Base-by-base conservation (phyloP, 208 protist species). In the Acanthamoeba healyi region DNA sequence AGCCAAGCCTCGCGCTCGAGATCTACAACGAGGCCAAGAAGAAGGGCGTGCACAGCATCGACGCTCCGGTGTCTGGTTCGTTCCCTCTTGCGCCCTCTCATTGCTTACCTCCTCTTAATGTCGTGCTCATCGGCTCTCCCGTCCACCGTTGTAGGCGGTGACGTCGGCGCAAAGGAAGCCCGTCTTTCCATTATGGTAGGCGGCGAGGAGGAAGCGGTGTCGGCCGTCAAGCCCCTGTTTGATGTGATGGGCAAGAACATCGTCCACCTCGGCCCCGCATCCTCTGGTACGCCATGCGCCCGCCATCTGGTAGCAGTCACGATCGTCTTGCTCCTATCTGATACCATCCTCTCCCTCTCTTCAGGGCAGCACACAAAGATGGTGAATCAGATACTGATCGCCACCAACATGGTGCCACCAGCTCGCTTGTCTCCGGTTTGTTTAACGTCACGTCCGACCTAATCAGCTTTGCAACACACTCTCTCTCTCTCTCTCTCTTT, bases 311-410 rank as follows among this genome's bases (percentile, higher is more conserved):
- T n/a, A n/a, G n/a, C n/a, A n/a, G n/a, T n/a, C n/a, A n/a, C n/a
- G n/a, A n/a, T n/a, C n/a, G n/a, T n/a, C n/a, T n/a, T n/a, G n/a
- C n/a, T n/a, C n/a, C n/a, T n/a, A n/a, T n/a, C n/a, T n/a, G n/a
- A n/a, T n/a, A n/a, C n/a, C n/a, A n/a, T n/a, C n/a, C n/a, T n/a
- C n/a, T n/a, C n/a, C n/a, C n/a, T n/a, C n/a, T n/a, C n/a, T n/a
- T n/a, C n/a, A n/a, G n/a, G n/a, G n/a, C 98, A 99, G 97, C 98
- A 99, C 94, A 99, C 98, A 95, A 99, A 99, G 95, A 98, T 98
- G 77, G 97, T 97, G 19, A 99, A 99, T 94, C 98, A 99, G 96
- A 99, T 99, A 70, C 98, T 99, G 96, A 98, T 99, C 49, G 98
- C 98, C 12, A 97, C 97, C 49, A 98, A 97, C 94, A 99, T 99